Evolutionary conservation across 1,284 basidiomycete species (phyloP).

Genomic region (Xanthoconium separans): DNA sequence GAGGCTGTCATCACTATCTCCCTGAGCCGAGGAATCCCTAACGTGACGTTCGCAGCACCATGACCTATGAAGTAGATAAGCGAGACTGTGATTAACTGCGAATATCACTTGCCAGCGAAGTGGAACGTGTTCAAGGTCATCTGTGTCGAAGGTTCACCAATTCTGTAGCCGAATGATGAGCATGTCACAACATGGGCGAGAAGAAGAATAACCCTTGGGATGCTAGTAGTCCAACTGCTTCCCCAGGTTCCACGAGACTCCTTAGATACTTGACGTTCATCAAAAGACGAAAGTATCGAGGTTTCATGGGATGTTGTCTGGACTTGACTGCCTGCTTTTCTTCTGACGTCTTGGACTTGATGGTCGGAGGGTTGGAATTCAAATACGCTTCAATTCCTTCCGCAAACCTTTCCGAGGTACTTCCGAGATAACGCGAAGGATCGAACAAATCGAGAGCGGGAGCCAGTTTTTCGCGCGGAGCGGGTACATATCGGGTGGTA

Average conservation of each 20-base stretch:
- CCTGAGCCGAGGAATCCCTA: conserved; percentile 97
- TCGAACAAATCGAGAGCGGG: conserved; percentile 80
- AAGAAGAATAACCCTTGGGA: conserved; percentile 81
- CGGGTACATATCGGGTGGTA: conserved; percentile 44
- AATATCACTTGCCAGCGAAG: conserved; percentile 74
- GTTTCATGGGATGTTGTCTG: conserved; percentile 49
- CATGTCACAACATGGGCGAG: background rate
- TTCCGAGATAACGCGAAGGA: conserved; percentile 83
- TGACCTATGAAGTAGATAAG: conserved; percentile 62
- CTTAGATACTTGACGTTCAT: conserved; percentile 93
- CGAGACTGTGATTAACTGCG: background rate
- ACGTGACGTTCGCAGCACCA: conserved; percentile 98
- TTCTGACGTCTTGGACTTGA: conserved; percentile 58
- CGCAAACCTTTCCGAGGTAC: conserved; percentile 93
- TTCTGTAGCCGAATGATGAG: conserved; percentile 45
- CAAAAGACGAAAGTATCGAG: conserved; percentile 71
- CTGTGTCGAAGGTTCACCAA: conserved; percentile 99
- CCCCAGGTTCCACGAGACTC: conserved; percentile 94
- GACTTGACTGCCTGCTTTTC: conserved; percentile 41
- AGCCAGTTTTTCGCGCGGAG: conserved; percentile 56
- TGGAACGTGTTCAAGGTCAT: conserved; percentile 99
- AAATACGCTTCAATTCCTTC: conserved; percentile 80
- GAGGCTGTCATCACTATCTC: conserved; percentile 99
- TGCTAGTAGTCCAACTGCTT: conserved; percentile 96
- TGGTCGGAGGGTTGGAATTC: conserved; percentile 65